Conservation (phyloP, 2,329 filamentous ascomycete species). For the Aureobasidium sp. region DNA sequence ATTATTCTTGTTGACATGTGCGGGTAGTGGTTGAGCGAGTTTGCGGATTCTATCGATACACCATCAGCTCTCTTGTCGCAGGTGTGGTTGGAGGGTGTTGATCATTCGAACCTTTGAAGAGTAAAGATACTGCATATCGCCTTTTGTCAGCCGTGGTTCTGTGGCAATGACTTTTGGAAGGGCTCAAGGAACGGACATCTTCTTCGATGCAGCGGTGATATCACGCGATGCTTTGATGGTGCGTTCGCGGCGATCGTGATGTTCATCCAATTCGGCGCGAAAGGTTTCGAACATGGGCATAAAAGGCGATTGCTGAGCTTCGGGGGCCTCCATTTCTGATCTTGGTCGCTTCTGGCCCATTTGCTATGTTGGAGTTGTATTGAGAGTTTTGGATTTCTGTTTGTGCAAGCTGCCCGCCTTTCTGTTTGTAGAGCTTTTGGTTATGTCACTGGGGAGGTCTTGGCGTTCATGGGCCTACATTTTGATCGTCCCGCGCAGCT, state of each 20-base stretch:
- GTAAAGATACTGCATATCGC: constrained; percentile 60
- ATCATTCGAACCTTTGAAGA: constrained; percentile 60
- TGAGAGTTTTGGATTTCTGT: no score
- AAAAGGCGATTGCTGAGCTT: constrained; percentile 32
- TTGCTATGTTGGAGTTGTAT: not conserved
- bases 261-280: constrained; percentile 80
- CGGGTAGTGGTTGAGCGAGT: constrained; percentile 53
- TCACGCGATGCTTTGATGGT: constrained; percentile 88
- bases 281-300: constrained; percentile 75
- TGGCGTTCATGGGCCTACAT: not conserved
- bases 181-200: constrained; percentile 56
- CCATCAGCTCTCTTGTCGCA: not conserved
- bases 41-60: constrained; percentile 48
- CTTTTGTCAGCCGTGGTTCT: constrained; percentile 16
- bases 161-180: not conserved
- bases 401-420: no score
- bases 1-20: constrained; percentile 62
- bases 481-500: constrained; percentile 2
- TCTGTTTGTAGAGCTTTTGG: no score
- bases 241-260: constrained; percentile 84
- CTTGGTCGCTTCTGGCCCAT: constrained; percentile 17
- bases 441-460: no score
- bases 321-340: constrained; percentile 15
- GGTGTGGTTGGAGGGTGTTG: not conserved
- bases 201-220: constrained; percentile 91